Conservation (phyloP, 768 basidiomycete genomes). For the Mycena leptocephala region DNA sequence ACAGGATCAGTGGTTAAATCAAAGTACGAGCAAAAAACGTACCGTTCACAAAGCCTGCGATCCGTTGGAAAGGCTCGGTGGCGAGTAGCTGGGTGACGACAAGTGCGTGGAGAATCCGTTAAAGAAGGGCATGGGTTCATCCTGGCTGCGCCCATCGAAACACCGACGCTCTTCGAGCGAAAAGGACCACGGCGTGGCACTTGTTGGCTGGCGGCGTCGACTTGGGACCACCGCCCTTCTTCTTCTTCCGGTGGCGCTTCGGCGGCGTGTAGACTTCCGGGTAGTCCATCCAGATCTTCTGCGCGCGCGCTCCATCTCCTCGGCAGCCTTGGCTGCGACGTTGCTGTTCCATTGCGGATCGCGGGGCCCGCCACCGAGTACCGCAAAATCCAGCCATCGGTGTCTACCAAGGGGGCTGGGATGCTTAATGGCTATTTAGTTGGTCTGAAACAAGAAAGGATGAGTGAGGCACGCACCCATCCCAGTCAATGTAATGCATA, state of each 20-base stretch:
- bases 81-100: background rate
- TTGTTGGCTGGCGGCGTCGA: background rate
- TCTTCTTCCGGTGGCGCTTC: background rate
- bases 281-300: background rate
- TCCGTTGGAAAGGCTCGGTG: background rate
- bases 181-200: background rate
- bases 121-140: background rate
- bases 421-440: no score
- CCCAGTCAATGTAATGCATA: no score
- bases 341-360: background rate
- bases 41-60: background rate
- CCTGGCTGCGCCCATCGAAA: slow-evolving; percentile 4
- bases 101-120: background rate
- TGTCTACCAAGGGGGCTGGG: background rate
- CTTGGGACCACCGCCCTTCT: background rate
- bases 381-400: background rate
- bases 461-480: no score
- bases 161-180: background rate
- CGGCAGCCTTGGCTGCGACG: background rate
- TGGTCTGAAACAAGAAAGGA: no score
- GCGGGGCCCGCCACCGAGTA: background rate
- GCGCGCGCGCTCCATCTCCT: background rate
- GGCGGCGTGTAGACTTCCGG: no score
- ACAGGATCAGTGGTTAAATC: no score
- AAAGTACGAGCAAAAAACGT: no score